phyloP scores from a whole-genome alignment of 176 grass and related monocot genomes.

The Pontederia paniculata region DNA sequence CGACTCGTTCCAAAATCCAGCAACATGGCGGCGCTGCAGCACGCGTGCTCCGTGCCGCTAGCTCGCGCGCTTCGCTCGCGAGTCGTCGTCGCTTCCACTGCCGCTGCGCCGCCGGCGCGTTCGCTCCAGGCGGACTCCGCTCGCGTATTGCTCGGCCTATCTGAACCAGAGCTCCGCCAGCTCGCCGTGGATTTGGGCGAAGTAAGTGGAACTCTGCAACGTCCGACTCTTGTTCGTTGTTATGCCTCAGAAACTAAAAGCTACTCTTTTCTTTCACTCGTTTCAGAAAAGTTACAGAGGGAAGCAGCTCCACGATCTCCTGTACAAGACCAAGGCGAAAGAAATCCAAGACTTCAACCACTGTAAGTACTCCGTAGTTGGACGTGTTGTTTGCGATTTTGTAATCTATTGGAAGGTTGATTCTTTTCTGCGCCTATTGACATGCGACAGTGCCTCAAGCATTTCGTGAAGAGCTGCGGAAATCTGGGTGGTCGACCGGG shows the following conservation, averaged over 20 bases:
- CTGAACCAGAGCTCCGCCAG: constrained; percentile 76
- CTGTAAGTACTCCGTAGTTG: constrained; percentile 14
- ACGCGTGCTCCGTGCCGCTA: constrained; percentile 45
- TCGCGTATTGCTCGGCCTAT: constrained; percentile 62
- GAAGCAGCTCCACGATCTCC: constrained; percentile 76
- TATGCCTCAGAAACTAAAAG: constrained; percentile 1
- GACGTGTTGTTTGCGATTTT: neutral
- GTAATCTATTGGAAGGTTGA: neutral
- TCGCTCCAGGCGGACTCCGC: constrained; percentile 19
- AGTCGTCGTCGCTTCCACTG: constrained; percentile 22
- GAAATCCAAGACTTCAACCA: constrained; percentile 68
- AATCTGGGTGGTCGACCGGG: constrained; percentile 58
- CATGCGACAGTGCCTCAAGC: constrained; percentile 52
- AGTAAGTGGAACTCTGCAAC: constrained; percentile 23
- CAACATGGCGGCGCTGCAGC: constrained; percentile 58
- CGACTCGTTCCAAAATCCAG: neutral
- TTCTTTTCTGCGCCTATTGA: neutral
- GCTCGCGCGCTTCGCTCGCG: constrained; percentile 19
- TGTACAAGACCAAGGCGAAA: constrained; percentile 79
- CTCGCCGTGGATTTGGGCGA: constrained; percentile 61
- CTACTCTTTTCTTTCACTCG: neutral
- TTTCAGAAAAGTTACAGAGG: constrained; percentile 80
- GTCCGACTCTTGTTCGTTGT: neutral
- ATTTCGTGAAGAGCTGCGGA: constrained; percentile 52
- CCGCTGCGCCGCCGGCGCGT: constrained; percentile 5